phyloP scores from a whole-genome alignment of 73 alveolate species.

The Tetrahymena malaccensis region DNA sequence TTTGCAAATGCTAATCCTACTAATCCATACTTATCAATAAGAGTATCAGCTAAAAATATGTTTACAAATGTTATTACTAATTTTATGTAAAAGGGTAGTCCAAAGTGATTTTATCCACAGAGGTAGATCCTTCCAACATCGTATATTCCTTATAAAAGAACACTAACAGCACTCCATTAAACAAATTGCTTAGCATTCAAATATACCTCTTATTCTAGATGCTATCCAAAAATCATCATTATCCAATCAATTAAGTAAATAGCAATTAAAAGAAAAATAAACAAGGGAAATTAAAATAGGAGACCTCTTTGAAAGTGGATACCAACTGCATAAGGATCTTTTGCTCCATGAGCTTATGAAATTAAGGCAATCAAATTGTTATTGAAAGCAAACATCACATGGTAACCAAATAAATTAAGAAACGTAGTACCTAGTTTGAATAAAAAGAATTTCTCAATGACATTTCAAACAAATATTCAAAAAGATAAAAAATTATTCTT shows the following conservation, averaged over 20 bases:
- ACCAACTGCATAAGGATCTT: not conserved
- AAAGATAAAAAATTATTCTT: not conserved
- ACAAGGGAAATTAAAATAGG: not conserved
- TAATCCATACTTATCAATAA: not conserved
- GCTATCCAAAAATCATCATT: not conserved
- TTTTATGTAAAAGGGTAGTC: not conserved
- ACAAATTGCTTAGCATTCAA: not conserved
- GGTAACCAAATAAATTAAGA: not conserved
- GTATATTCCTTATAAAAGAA: not conserved
- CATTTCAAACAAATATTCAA: not conserved
- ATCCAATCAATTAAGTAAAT: not conserved
- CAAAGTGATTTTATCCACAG: not conserved
- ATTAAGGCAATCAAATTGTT: not conserved
- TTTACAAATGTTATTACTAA: not conserved
- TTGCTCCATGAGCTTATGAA: not conserved
- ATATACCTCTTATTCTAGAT: not conserved
- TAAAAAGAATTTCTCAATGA: not conserved
- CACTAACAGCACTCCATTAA: not conserved
- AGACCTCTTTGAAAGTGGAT: not conserved
- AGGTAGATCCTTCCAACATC: not conserved
- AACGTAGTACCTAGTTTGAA: not conserved
- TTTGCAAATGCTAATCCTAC: not conserved
- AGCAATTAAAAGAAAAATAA: not conserved
- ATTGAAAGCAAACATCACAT: not conserved
- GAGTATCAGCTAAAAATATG: not conserved